Percentiles rank a stretch among this genome's conserved stretches.
phyloP scores from a whole-genome alignment of 2,329 filamentous ascomycete genomes.

The Juglanconis sp. region DNA sequence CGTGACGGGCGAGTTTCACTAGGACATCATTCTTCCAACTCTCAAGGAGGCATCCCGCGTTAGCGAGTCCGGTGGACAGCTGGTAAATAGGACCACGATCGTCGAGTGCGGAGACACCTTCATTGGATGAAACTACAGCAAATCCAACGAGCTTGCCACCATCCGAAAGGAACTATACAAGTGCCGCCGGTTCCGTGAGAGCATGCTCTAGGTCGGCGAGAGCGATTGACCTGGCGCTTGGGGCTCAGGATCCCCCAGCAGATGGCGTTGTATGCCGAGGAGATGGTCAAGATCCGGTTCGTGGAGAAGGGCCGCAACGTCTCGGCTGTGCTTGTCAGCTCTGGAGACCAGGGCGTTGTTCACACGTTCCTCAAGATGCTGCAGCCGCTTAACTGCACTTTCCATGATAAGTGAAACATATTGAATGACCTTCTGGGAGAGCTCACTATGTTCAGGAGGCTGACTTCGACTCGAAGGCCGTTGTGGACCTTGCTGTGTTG shows the following conservation, averaged over 20 bases:
- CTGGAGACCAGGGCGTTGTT: background rate
- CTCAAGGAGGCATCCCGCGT: background rate
- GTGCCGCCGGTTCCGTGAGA: background rate
- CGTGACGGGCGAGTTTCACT: background rate
- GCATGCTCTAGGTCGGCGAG: background rate
- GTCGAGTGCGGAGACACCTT: background rate
- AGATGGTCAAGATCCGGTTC: background rate
- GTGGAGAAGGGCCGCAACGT: background rate
- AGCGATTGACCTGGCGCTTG: background rate
- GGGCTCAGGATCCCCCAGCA: background rate
- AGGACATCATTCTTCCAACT: background rate
- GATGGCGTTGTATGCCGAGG: background rate
- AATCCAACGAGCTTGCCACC: background rate
- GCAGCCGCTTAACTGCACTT: slow-evolving; percentile 9
- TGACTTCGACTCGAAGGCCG: slow-evolving; percentile 2
- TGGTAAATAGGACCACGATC: background rate
- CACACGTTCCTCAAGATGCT: slow-evolving; percentile 12
- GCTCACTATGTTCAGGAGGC: background rate
- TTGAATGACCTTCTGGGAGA: background rate
- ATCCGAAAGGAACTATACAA: slow-evolving; percentile 8
- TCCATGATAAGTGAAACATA: slow-evolving; percentile 14
- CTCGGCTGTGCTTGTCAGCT: slow-evolving; percentile 7
- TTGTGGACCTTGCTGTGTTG: slow-evolving; percentile 10
- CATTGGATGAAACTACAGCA: slow-evolving; percentile 1
- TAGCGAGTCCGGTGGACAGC: background rate